These are phyloP conservation scores for Cornus controversa DNA, from an alignment of 148 eudicot genomes.

Conservation along the genomic window DNA sequence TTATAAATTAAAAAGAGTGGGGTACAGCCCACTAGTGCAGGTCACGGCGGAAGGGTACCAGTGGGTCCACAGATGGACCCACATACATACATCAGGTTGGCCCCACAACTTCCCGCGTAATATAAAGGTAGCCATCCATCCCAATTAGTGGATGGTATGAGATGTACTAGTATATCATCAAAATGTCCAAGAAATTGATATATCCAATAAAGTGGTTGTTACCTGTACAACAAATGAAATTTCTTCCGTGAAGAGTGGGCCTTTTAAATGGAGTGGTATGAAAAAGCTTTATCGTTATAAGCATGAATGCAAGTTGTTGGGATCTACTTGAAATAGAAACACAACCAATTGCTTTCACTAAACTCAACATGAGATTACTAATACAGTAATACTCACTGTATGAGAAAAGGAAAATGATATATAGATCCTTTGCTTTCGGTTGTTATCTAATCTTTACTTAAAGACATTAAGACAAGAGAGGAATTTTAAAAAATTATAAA, in stretches of 20 bases:
- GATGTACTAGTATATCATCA: too few species aligned
- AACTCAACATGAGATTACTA: not conserved
- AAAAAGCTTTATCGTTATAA: not conserved
- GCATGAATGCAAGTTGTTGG: not conserved
- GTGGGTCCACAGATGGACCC: not conserved
- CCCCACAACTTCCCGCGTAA: not conserved
- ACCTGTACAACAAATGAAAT: slow-evolving; percentile 13
- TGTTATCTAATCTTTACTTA: not conserved
- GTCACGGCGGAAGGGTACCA: not conserved
- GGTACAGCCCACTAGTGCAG: not conserved
- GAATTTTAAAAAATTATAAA: not conserved
- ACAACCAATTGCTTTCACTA: not conserved
- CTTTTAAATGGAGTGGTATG: too few species aligned
- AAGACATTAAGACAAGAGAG: not conserved
- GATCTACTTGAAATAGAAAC: not conserved
- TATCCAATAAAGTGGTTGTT: slow-evolving; percentile 1
- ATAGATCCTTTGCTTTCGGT: slow-evolving; percentile 1
- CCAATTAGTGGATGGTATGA: not conserved
- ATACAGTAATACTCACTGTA: too few species aligned
- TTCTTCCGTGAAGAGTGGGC: slow-evolving; percentile 20
- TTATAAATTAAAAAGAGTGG: too few species aligned
- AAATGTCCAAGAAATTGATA: slow-evolving; percentile 1
- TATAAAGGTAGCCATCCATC: not conserved
- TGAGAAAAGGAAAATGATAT: not conserved
- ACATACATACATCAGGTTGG: not conserved